phyloP scores from a whole-genome alignment of 1,284 basidiomycete species.

The Leccinum huronense region DNA sequence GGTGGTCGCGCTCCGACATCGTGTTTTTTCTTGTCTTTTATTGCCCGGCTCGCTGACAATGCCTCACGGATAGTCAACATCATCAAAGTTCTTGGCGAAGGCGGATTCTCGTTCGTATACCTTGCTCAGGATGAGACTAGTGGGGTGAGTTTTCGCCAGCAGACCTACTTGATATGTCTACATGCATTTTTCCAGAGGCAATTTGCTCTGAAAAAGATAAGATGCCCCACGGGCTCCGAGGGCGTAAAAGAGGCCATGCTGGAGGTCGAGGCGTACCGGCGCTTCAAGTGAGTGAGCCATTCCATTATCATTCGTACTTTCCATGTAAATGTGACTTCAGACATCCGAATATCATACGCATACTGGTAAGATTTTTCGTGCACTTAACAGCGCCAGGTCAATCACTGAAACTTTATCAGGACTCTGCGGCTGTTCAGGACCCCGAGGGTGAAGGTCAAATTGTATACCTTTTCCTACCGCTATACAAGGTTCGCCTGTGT shows the following conservation, averaged over 20 bases:
- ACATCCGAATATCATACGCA: slow-evolving; percentile 87
- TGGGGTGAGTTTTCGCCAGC: slow-evolving; percentile 49
- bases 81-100: slow-evolving; percentile 87
- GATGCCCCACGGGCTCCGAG: slow-evolving; percentile 79
- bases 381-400: background rate
- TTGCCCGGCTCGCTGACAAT: slow-evolving; percentile 6
- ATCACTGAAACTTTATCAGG: slow-evolving; percentile 43
- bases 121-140: slow-evolving; percentile 84
- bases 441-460: slow-evolving; percentile 91
- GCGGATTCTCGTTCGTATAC: slow-evolving; percentile 94
- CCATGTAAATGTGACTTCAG: slow-evolving; percentile 38
- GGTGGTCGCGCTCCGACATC: slow-evolving; percentile 2
- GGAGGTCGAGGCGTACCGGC: slow-evolving; percentile 87
- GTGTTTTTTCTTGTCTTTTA: slow-evolving; percentile 5
- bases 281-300: slow-evolving; percentile 71
- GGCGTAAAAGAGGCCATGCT: slow-evolving; percentile 84
- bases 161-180: background rate
- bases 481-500: slow-evolving; percentile 64
- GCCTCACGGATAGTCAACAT: slow-evolving; percentile 65
- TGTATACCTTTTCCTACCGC: slow-evolving; percentile 89
- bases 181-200: slow-evolving; percentile 52
- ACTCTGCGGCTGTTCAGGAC: slow-evolving; percentile 94
- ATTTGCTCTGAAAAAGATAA: slow-evolving; percentile 94
- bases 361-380: slow-evolving; percentile 52
- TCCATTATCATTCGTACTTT: background rate